These are phyloP conservation scores for Berkeleyomyces rouxiae DNA, from an alignment of 2,329 filamentous ascomycete genomes.

Conservation along the genomic window DNA sequence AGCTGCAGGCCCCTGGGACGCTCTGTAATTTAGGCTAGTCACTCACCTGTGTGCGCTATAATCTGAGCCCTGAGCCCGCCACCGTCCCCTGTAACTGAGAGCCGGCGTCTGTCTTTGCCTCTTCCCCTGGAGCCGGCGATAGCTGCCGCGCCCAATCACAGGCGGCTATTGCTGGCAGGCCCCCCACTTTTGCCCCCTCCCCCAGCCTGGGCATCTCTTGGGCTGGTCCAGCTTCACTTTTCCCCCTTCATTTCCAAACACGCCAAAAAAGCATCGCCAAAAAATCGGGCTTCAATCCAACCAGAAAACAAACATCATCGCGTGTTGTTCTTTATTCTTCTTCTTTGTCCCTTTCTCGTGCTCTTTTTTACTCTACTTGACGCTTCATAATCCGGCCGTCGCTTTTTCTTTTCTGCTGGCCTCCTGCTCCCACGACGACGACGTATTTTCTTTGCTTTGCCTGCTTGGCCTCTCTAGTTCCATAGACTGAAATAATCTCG, in stretches of 20 bases:
- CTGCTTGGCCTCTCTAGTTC: slow-evolving; percentile 14
- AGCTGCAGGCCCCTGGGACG: no score
- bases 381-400: background rate
- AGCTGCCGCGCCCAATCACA: no score
- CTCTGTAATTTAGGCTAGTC: no score
- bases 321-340: background rate
- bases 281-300: background rate
- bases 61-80: background rate
- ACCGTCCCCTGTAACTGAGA: background rate
- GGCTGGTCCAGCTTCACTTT: background rate
- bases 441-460: slow-evolving; percentile 2
- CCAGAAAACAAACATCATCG: background rate
- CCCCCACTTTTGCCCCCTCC: background rate
- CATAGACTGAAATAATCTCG: background rate
- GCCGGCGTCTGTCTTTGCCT: background rate
- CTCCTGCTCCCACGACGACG: background rate
- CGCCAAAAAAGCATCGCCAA: background rate
- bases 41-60: no score
- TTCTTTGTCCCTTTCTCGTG: background rate
- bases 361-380: background rate
- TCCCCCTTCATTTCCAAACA: background rate
- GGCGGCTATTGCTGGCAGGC: no score
- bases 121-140: background rate
- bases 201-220: background rate
- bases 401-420: background rate